Percentiles rank a stretch among this genome's conserved stretches.
phyloP scores from a whole-genome alignment of 1,284 basidiomycete genomes.

The Cryptococcus jaspeensis region DNA sequence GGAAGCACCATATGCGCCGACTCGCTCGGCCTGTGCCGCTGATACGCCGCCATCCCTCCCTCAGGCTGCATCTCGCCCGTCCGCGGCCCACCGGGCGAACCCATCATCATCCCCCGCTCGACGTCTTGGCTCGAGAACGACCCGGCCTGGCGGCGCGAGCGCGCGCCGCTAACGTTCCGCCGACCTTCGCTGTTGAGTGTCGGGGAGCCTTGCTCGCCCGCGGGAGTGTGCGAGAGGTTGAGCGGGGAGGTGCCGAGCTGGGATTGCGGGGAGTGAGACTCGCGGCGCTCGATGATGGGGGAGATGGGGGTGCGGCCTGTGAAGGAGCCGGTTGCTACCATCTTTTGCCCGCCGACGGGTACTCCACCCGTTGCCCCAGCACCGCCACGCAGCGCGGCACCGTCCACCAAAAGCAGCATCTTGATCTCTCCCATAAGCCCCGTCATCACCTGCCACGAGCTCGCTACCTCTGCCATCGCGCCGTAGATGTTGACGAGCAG shows the following conservation, averaged over 20 bases:
- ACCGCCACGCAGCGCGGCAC: conserved; percentile 21
- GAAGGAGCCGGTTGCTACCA: conserved; percentile 24
- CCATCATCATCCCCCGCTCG: conserved; percentile 76
- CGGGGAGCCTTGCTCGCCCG: conserved; percentile 20
- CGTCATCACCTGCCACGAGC: conserved; percentile 77
- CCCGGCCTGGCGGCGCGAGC: conserved; percentile 67
- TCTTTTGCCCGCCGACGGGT: conserved; percentile 27
- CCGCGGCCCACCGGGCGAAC: conserved; percentile 46
- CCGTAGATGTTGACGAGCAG: conserved; percentile 87
- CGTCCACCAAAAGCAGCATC: conserved; percentile 60
- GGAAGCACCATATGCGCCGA: conserved; percentile 26
- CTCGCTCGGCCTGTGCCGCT: conserved; percentile 27
- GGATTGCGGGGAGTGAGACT: conserved; percentile 40
- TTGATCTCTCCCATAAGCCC: conserved; percentile 71
- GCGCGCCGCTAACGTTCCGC: not conserved
- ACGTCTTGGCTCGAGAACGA: conserved; percentile 91
- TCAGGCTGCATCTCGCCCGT: not conserved
- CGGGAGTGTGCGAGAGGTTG: not conserved
- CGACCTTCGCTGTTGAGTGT: conserved; percentile 17
- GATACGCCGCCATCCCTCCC: conserved; percentile 7
- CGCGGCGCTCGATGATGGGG: conserved; percentile 49
- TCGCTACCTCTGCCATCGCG: conserved; percentile 81
- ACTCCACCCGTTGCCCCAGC: conserved; percentile 29
- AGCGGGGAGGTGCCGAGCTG: conserved; percentile 20
- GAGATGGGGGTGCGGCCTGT: conserved; percentile 48